Evolutionary conservation across 768 basidiomycete genomes (phyloP).

Genomic region (Leccinum imitatum): DNA sequence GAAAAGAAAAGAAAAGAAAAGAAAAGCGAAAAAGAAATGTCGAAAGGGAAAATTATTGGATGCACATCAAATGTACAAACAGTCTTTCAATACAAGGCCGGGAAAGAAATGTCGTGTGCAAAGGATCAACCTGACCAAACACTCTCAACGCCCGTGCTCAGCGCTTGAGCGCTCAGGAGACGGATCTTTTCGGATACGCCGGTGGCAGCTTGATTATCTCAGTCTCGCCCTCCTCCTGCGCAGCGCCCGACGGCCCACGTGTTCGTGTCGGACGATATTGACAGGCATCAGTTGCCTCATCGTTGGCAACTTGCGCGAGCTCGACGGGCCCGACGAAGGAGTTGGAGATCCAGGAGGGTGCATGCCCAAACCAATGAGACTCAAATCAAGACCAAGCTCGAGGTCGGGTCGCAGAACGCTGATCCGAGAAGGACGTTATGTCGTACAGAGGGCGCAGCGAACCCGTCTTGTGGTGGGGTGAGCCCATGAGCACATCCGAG

Average conservation of each 20-base stretch:
- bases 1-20: no score
- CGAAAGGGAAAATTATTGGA: not conserved
- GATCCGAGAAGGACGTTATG: slow-evolving; percentile 33
- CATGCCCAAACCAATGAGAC: no score
- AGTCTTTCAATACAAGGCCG: not conserved
- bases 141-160: no score
- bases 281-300: no score
- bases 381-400: slow-evolving; percentile 8
- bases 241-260: no score
- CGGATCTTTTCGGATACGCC: slow-evolving; percentile 56
- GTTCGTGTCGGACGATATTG: no score
- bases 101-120: no score
- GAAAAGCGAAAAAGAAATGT: not conserved
- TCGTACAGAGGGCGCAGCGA: slow-evolving; percentile 28
- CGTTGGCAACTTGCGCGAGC: slow-evolving; percentile 12
- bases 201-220: slow-evolving; percentile 80
- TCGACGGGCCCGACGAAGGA: slow-evolving; percentile 9
- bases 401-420: slow-evolving; percentile 44
- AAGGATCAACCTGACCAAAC: no score
- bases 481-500: slow-evolving; percentile 17
- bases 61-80: not conserved
- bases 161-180: no score
- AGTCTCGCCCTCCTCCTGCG: slow-evolving; percentile 48
- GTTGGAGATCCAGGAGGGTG: slow-evolving; percentile 22
- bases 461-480: slow-evolving; percentile 24